These are phyloP conservation scores for Cercospora canescens DNA, from an alignment of 2,329 filamentous ascomycete genomes.

Conservation along the genomic window DNA sequence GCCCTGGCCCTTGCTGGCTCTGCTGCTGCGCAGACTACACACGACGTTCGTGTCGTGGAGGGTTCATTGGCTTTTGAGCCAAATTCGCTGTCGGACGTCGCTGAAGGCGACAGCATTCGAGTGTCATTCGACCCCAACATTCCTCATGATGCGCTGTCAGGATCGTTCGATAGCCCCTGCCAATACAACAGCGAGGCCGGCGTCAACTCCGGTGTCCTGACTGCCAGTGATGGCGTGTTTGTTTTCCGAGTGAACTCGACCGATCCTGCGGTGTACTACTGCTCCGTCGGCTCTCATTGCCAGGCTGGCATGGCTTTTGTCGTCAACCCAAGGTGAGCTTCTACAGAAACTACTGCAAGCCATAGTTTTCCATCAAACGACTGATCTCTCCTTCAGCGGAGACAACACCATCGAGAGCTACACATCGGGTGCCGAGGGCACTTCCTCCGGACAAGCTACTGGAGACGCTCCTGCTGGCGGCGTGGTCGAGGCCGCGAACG, in stretches of 20 bases:
- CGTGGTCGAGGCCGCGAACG: not conserved
- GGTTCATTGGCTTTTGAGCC: constrained; percentile 8
- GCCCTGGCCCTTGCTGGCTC: constrained; percentile 1
- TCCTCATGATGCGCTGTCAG: constrained; percentile 6
- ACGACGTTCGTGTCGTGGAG: constrained; percentile 1
- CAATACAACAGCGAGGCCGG: constrained; percentile 5
- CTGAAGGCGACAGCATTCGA: constrained; percentile 7
- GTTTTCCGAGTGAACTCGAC: constrained; percentile 11
- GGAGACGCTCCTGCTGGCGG: not conserved
- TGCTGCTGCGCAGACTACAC: constrained; percentile 5
- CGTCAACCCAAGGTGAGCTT: constrained; percentile 9
- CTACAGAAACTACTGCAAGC: not conserved
- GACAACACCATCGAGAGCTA: not conserved
- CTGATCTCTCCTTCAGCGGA: not conserved
- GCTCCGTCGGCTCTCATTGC: constrained; percentile 10
- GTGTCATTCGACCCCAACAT: constrained; percentile 5
- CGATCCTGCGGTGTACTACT: constrained; percentile 7
- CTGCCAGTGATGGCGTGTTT: constrained; percentile 8
- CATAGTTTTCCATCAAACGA: too few relatives aligned
- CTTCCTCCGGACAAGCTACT: not conserved
- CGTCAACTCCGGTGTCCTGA: constrained; percentile 7
- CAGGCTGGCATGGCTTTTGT: constrained; percentile 10
- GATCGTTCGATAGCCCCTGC: constrained; percentile 7
- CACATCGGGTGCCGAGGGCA: not conserved
- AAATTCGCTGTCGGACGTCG: constrained; percentile 5